Percentiles rank a stretch among this genome's conserved stretches.
These are phyloP conservation scores for Cucumis cinereus DNA, from an alignment of 306 rosid genomes.

Conservation along the genomic window DNA sequence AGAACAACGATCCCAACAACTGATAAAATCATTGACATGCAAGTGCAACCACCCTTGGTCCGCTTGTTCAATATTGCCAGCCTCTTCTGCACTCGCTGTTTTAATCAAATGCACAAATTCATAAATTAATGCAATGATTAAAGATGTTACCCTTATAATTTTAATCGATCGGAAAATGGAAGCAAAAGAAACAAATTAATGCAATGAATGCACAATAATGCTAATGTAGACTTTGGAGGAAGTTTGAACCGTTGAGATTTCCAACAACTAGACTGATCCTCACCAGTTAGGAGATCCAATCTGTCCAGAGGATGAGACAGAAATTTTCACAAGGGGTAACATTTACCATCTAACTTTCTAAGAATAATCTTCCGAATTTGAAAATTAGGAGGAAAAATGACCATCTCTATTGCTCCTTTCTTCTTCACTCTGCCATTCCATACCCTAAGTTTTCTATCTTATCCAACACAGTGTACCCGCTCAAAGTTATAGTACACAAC, in stretches of 20 bases:
- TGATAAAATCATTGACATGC: slow-evolving; percentile 75
- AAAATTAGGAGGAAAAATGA: not conserved
- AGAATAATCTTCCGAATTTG: not conserved
- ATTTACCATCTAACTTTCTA: not conserved
- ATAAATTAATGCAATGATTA: slow-evolving; percentile 4
- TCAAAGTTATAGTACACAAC: not conserved
- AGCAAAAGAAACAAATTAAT: not conserved
- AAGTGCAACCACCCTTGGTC: slow-evolving; percentile 81
- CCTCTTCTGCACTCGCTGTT: slow-evolving; percentile 92
- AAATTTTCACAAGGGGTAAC: not conserved
- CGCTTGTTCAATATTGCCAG: slow-evolving; percentile 82
- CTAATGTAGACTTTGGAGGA: not conserved
- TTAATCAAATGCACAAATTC: slow-evolving; percentile 12
- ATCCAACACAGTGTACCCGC: not conserved
- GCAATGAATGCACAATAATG: not conserved
- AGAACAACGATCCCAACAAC: slow-evolving; percentile 68
- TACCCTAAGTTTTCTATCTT: not conserved
- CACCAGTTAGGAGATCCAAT: not conserved
- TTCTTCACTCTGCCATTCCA: not conserved
- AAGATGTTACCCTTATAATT: not conserved
- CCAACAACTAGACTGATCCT: not conserved
- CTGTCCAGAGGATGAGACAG: not conserved
- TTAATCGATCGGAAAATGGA: not conserved
- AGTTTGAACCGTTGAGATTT: not conserved
- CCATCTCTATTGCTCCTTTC: not conserved